Conservation (phyloP, 768 basidiomycete genomes). For the Sutorius australiensis region DNA sequence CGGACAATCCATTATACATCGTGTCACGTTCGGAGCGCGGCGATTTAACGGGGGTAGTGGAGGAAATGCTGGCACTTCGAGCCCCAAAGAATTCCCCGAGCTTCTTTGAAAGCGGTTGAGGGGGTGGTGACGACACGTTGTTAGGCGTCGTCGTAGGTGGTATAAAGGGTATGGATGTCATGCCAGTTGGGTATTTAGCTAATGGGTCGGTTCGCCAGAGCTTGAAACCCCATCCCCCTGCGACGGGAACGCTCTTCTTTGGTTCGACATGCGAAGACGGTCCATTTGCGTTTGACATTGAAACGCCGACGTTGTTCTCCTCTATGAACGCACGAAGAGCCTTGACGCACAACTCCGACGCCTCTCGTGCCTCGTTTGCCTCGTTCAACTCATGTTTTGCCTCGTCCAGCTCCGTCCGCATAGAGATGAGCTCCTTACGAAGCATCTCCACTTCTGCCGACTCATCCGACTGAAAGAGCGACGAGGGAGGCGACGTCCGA, state of each 20-base stretch:
- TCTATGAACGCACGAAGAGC: conserved; percentile 81
- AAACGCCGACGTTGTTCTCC: conserved; percentile 59
- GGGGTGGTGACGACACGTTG: conserved; percentile 23
- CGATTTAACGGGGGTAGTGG: conserved; percentile 31
- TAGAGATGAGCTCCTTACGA: conserved; percentile 52
- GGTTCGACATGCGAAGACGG: conserved; percentile 30
- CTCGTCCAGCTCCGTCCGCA: conserved; percentile 60
- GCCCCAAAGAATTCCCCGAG: conserved; percentile 69
- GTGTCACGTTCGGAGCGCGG: conserved; percentile 25
- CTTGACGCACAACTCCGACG: conserved; percentile 80
- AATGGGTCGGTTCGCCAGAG: conserved; percentile 52
- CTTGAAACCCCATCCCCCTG: conserved; percentile 64
- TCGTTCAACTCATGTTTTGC: conserved; percentile 68
- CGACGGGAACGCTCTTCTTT: conserved; percentile 27
- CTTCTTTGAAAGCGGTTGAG: conserved; percentile 57
- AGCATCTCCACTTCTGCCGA: conserved; percentile 52
- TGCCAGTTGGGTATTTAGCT: conserved; percentile 25
- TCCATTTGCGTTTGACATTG: conserved; percentile 14
- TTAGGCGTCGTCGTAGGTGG: conserved; percentile 19
- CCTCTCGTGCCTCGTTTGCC: conserved; percentile 78
- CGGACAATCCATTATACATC: conserved; percentile 29
- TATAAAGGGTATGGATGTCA: conserved; percentile 29
- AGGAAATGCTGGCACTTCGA: conserved; percentile 48
- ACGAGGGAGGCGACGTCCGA: conserved; percentile 43
- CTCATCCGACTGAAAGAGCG: conserved; percentile 30